These are phyloP conservation scores for Dispira simplex DNA, from an alignment of 192 early-diverging fungal species.

Conservation along the genomic window DNA sequence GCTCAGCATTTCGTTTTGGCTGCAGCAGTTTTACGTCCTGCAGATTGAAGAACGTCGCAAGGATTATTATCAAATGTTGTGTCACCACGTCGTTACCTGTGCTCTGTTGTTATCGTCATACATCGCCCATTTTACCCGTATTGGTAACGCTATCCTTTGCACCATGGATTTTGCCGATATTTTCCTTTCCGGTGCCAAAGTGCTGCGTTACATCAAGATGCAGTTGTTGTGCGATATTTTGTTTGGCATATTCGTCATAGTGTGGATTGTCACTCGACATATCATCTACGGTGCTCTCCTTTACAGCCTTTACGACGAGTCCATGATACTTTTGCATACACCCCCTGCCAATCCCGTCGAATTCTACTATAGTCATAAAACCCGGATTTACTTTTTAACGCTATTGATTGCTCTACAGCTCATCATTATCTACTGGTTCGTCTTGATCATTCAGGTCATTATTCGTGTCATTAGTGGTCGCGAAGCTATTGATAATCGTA, in stretches of 20 bases:
- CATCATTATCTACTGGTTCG: slow-evolving; percentile 64
- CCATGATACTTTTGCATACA: slow-evolving; percentile 32
- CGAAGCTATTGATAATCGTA: slow-evolving; percentile 49
- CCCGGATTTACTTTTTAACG: slow-evolving; percentile 30
- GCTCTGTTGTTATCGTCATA: slow-evolving; percentile 28
- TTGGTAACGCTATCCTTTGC: slow-evolving; percentile 32
- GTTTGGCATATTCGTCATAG: slow-evolving; percentile 58
- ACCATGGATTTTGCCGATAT: slow-evolving; percentile 40
- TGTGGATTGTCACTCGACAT: slow-evolving; percentile 68
- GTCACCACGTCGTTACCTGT: slow-evolving; percentile 35
- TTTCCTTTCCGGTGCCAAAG: slow-evolving; percentile 45
- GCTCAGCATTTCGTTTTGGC: slow-evolving; percentile 28
- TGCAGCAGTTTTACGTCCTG: slow-evolving; percentile 27
- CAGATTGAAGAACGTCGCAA: slow-evolving; percentile 34
- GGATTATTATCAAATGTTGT: slow-evolving; percentile 27
- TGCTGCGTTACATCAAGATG: slow-evolving; percentile 54
- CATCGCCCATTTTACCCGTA: slow-evolving; percentile 29
- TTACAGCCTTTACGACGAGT: slow-evolving; percentile 35
- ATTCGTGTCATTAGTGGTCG: slow-evolving; percentile 41
- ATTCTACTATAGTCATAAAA: slow-evolving; percentile 29
- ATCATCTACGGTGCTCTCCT: slow-evolving; percentile 50
- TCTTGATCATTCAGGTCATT: slow-evolving; percentile 48
- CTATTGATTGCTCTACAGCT: slow-evolving; percentile 45
- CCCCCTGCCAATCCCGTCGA: slow-evolving; percentile 36
- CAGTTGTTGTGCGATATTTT: slow-evolving; percentile 42